Conservation (phyloP, 1,284 basidiomycete species). For the Papiliotrema flavescens region DNA sequence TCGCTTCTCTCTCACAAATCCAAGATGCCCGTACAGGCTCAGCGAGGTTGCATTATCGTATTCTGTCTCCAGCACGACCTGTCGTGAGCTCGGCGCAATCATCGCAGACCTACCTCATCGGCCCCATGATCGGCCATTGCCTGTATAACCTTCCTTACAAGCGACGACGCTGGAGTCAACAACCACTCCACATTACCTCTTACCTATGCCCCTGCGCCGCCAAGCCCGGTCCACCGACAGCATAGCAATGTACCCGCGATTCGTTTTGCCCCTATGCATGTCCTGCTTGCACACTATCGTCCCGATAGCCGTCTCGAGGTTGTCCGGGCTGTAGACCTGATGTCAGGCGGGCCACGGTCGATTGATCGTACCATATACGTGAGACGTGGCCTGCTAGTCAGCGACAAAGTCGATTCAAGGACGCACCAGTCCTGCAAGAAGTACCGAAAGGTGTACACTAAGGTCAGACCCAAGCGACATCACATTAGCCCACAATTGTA, state of each 20-base stretch:
- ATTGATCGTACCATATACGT: slow-evolving; percentile 50
- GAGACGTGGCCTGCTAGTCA: slow-evolving; percentile 31
- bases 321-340: slow-evolving; percentile 22
- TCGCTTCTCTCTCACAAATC: slow-evolving; percentile 94
- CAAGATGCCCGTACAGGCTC: slow-evolving; percentile 82
- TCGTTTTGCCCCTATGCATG: slow-evolving; percentile 66
- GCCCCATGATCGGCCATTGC: slow-evolving; percentile 76
- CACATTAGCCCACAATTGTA: slow-evolving; percentile 11
- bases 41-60: slow-evolving; percentile 86
- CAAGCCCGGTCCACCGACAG: slow-evolving; percentile 76
- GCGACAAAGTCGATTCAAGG: slow-evolving; percentile 1
- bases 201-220: slow-evolving; percentile 86
- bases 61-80: slow-evolving; percentile 97
- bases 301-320: slow-evolving; percentile 61
- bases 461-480: background rate
- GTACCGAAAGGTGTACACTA: slow-evolving; percentile 61
- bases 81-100: background rate
- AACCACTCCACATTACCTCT: slow-evolving; percentile 44
- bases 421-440: slow-evolving; percentile 86
- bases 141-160: slow-evolving; percentile 72
- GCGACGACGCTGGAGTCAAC: slow-evolving; percentile 31
- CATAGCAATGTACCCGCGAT: slow-evolving; percentile 98
- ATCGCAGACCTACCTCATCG: slow-evolving; percentile 62
- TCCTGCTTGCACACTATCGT: slow-evolving; percentile 96
- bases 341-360: slow-evolving; percentile 48